Evolutionary conservation across 768 basidiomycete genomes (phyloP).

Genomic region (Psilocybe tampanensis): DNA sequence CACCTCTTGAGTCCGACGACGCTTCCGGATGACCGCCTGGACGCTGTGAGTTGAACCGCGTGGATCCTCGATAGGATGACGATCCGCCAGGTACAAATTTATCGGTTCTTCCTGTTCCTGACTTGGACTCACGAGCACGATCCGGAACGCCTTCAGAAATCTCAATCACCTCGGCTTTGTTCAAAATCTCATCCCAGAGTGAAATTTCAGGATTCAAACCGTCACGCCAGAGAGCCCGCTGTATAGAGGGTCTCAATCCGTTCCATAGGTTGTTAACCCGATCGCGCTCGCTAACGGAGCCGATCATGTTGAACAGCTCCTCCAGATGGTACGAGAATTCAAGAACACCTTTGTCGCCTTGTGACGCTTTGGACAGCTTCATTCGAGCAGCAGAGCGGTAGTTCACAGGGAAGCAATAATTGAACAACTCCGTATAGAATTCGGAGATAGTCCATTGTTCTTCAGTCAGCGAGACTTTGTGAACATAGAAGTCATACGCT

Average conservation of each 20-base stretch:
- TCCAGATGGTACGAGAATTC: conserved; percentile 23
- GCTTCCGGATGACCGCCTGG: no score
- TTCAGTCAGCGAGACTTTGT: conserved; percentile 23
- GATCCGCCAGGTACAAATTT: neutral
- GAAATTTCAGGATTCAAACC: conserved; percentile 29
- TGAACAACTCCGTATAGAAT: conserved; percentile 35
- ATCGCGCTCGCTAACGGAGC: conserved; percentile 26
- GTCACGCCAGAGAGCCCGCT: conserved; percentile 28
- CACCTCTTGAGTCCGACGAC: no score
- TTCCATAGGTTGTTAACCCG: conserved; percentile 36
- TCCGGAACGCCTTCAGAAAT: conserved; percentile 17
- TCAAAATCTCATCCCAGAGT: conserved; percentile 13
- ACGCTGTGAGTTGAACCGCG: no score
- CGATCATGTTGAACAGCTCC: conserved; percentile 36
- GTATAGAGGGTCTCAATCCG: conserved; percentile 26
- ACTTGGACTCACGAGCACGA: no score
- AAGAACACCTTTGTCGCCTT: conserved; percentile 29
- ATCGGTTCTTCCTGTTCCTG: neutral
- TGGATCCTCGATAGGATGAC: no score
- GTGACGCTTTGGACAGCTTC: conserved; percentile 22
- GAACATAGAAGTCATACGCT: conserved; percentile 16
- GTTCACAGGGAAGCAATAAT: conserved; percentile 38
- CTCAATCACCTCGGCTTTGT: conserved; percentile 12
- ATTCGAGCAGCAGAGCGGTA: conserved; percentile 21
- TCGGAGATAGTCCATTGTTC: conserved; percentile 26